phyloP scores from a whole-genome alignment of 371 early-diverging fungal genomes.

The Lichtheimia ornata region DNA sequence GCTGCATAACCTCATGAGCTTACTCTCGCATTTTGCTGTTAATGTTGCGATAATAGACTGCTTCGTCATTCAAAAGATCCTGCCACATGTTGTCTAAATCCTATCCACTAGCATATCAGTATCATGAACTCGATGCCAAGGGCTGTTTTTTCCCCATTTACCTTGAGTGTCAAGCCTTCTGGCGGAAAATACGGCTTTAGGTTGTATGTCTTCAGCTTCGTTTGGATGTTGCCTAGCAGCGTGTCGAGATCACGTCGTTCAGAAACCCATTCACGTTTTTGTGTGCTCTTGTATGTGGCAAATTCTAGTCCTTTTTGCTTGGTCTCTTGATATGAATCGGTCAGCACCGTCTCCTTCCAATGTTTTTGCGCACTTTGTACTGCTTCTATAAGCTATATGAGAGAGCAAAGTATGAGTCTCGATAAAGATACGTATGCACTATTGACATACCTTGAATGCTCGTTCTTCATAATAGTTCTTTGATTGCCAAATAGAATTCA shows the following conservation, averaged over 20 bases:
- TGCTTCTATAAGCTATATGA: slow-evolving; percentile 40
- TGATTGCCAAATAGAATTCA: slow-evolving; percentile 88
- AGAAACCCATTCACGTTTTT: slow-evolving; percentile 86
- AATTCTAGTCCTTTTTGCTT: slow-evolving; percentile 75
- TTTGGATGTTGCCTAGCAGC: slow-evolving; percentile 91
- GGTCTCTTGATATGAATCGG: slow-evolving; percentile 75
- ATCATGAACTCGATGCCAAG: too few species aligned
- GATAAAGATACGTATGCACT: not conserved
- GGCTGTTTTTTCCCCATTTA: slow-evolving; percentile 8
- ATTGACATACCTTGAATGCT: slow-evolving; percentile 49
- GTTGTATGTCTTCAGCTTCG: slow-evolving; percentile 93
- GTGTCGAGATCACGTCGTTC: slow-evolving; percentile 90
- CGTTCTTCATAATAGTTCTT: slow-evolving; percentile 88
- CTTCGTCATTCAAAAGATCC: slow-evolving; percentile 72
- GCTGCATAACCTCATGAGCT: slow-evolving; percentile 8
- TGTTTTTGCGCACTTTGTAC: slow-evolving; percentile 59
- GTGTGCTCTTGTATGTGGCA: slow-evolving; percentile 77
- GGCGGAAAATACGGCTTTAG: slow-evolving; percentile 85
- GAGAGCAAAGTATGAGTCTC: not conserved
- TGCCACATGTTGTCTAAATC: slow-evolving; percentile 84
- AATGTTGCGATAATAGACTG: slow-evolving; percentile 72
- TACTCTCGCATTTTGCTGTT: slow-evolving; percentile 83
- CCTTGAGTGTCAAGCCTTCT: slow-evolving; percentile 62
- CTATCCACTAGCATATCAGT: slow-evolving; percentile 16
- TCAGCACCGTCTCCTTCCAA: slow-evolving; percentile 71